Evolutionary conservation across 306 rosid genomes (phyloP).

Genomic region (Dryas octopetala): DNA sequence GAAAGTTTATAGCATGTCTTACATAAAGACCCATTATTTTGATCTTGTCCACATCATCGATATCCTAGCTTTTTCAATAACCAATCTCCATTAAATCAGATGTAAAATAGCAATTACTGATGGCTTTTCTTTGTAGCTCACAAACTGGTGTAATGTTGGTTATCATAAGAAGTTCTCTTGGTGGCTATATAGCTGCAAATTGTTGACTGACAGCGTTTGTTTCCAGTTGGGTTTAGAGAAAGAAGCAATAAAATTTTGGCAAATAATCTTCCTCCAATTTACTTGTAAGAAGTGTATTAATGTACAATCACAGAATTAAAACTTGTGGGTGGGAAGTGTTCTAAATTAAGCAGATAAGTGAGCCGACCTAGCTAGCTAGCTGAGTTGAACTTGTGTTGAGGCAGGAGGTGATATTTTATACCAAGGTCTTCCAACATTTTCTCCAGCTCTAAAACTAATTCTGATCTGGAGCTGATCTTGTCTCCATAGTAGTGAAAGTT

Average conservation of each 20-base stretch:
- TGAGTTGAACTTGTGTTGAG: constrained; percentile 65
- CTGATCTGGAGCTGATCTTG: constrained; percentile 63
- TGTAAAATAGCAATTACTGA: no score
- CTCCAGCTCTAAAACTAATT: constrained; percentile 71
- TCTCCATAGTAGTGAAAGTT: constrained; percentile 75
- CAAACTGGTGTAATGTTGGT: no score
- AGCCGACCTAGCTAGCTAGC: constrained; percentile 28
- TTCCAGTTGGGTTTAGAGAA: no score
- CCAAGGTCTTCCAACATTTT: constrained; percentile 64
- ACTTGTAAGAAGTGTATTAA: no score
- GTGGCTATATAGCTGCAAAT: no score
- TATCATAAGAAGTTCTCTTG: no score
- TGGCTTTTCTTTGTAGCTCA: no score
- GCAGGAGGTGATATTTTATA: constrained; percentile 64
- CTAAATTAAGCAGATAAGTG: constrained; percentile 4
- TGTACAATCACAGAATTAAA: not conserved
- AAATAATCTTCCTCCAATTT: not conserved
- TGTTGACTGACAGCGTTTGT: not conserved
- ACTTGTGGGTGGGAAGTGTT: constrained; percentile 8
- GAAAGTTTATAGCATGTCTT: constrained; percentile 84
- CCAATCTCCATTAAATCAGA: no score
- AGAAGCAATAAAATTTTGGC: no score
- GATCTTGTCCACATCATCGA: constrained; percentile 70
- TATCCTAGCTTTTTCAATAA: constrained; percentile 36
- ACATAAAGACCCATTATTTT: constrained; percentile 42